Evolutionary conservation across 768 basidiomycete genomes (phyloP), one percentile per base, ranked within the genome.

Genomic region (Chiua virens): DNA sequence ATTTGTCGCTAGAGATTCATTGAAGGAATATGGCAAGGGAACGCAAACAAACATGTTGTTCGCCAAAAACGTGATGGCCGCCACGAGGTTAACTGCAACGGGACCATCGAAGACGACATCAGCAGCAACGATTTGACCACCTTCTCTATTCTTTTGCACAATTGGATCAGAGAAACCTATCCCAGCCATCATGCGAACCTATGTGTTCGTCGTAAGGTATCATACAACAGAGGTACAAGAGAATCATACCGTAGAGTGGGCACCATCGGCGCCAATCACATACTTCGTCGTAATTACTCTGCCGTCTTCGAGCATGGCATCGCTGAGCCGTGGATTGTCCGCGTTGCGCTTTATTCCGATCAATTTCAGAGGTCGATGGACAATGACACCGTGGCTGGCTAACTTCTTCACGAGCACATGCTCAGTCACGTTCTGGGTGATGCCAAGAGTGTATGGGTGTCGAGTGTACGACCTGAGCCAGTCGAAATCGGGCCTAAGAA

Each of bases 201-300:
- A 34, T n/a, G n/a, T n/a, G n/a, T 17, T 6, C 1, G 8, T 34
- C 5, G 10, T 22, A 8, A n/a, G 32, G 5, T 34, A 7, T 4
- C 21, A 27, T 20, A 30, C 43, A 8, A 8, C 5, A 17, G 34
- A 17, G 34, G 14, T 1, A 34, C 4, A 34, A 34, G 22, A 8
- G 35, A 14, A 34, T 61, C 70, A 32, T 59, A 79, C 81, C 15
- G 66, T 59, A 1, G 79, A 81, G 48, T 60, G 70, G 5, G 77
- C 67, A 13, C 81, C 81, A 55, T 82, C 80, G 3, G 81, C 78
- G 28, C 77, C 80, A 28, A 82, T 57, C 1, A 82, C 74, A 57
- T 79, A 80, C 35, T 67, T 73, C 8, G 80, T 65, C 3, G 64
- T 70, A 17, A 81, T 64, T 9, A 69, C 60, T 38, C 68, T 68